A percentile compares a stretch with the other conserved stretches of the same genome.
phyloP scores from a whole-genome alignment of 208 protist species.

The Wallacemonas sp. region DNA sequence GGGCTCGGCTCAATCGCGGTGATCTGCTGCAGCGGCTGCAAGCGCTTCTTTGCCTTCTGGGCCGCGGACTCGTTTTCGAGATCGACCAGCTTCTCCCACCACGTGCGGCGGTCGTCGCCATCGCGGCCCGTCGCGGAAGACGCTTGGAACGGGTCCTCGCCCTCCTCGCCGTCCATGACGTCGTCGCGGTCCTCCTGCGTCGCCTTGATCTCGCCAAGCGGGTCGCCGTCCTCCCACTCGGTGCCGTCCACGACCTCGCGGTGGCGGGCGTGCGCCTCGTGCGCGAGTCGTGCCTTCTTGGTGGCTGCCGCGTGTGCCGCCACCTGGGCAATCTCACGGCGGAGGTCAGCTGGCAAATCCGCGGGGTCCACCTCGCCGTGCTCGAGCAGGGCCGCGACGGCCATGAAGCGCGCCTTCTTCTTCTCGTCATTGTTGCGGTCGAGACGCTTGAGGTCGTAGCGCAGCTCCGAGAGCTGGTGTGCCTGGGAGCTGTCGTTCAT shows the following conservation, averaged over 20 bases:
- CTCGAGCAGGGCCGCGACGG: slow-evolving; percentile 80
- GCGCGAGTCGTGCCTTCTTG: slow-evolving; percentile 51
- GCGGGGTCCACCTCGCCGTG: slow-evolving; percentile 69
- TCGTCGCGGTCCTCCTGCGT: slow-evolving; percentile 50
- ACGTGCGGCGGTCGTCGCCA: slow-evolving; percentile 39
- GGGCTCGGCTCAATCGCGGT: slow-evolving; percentile 85
- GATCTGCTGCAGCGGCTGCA: slow-evolving; percentile 81
- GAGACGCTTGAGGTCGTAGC: slow-evolving; percentile 71
- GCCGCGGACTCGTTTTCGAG: slow-evolving; percentile 56
- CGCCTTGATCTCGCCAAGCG: slow-evolving; percentile 40
- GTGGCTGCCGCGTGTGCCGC: slow-evolving; percentile 51
- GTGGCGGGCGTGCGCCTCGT: slow-evolving; percentile 65
- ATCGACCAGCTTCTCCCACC: slow-evolving; percentile 88
- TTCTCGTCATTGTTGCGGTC: slow-evolving; percentile 83
- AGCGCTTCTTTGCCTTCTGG: slow-evolving; percentile 48
- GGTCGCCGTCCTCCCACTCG: slow-evolving; percentile 78
- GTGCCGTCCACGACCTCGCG: slow-evolving; percentile 80
- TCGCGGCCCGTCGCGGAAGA: slow-evolving; percentile 6
- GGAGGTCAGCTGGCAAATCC: slow-evolving; percentile 71
- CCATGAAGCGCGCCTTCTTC: slow-evolving; percentile 88
- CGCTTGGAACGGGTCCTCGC: slow-evolving; percentile 14
- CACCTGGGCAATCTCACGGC: slow-evolving; percentile 71
- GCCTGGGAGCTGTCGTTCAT: slow-evolving; percentile 54
- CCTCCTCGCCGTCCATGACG: slow-evolving; percentile 51
- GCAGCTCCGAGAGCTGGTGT: slow-evolving; percentile 65